A percentile compares a stretch with the other conserved stretches of the same genome.
These are phyloP conservation scores for Nissolia schottii DNA, from an alignment of 306 rosid genomes.

Conservation along the genomic window DNA sequence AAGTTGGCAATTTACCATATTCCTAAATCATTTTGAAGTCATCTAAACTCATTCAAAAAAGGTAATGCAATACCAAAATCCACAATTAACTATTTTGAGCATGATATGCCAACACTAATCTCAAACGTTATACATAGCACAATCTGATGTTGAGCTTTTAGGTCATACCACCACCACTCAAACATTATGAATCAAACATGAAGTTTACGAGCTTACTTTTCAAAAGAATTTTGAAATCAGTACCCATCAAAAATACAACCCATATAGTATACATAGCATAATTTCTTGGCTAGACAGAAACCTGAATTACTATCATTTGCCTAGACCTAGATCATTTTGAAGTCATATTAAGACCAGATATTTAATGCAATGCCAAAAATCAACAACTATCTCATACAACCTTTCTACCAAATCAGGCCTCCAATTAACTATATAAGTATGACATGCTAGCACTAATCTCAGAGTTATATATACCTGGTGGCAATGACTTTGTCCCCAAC, in stretches of 20 bases:
- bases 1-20: background rate
- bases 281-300: background rate
- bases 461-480: conserved; percentile 56
- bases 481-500: conserved; percentile 96
- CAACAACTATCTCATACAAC: background rate
- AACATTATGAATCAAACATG: background rate
- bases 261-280: background rate
- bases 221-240: conserved; percentile 1
- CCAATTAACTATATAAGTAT: background rate
- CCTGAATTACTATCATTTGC: background rate
- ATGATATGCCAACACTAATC: background rate
- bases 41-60: background rate
- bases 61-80: conserved; percentile 11
- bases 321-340: background rate
- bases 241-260: background rate
- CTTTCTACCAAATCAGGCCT: conserved; percentile 6
- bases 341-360: background rate
- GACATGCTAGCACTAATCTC: background rate
- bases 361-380: conserved; percentile 1
- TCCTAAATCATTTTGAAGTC: background rate
- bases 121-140: conserved; percentile 23
- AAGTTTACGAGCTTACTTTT: background rate
- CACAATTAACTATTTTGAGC: conserved; percentile 2
- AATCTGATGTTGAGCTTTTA: conserved; percentile 25
- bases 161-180: conserved; percentile 32